Evolutionary conservation across 345 rosid species (phyloP).

Genomic region (Aquilaria malaccensis): DNA sequence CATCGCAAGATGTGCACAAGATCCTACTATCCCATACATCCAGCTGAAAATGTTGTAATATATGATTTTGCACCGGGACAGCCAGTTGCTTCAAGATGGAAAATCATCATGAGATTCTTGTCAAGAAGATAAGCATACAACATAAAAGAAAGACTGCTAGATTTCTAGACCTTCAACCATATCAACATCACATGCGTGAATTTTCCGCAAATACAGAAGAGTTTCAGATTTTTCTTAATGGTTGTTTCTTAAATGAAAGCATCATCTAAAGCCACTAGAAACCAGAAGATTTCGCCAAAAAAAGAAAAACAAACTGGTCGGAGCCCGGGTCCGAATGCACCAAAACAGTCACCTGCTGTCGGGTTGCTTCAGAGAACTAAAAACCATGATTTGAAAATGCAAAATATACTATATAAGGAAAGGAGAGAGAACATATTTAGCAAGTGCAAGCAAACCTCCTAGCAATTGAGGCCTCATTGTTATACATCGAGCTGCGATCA

Average conservation of each 20-base stretch:
- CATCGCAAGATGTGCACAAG: conserved; percentile 79
- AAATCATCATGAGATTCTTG: conserved; percentile 6
- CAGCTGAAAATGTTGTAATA: conserved; percentile 69
- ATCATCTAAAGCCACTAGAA: too few relatives aligned
- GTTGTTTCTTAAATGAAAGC: too few relatives aligned
- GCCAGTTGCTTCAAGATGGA: conserved; percentile 56
- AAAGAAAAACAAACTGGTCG: too few relatives aligned
- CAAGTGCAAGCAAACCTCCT: conserved; percentile 41
- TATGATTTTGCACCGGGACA: conserved; percentile 61
- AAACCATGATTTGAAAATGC: background rate
- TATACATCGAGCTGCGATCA: conserved; percentile 65
- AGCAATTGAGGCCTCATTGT: conserved; percentile 62
- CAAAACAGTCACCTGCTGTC: too few relatives aligned
- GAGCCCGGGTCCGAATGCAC: too few relatives aligned
- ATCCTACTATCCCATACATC: conserved; percentile 89
- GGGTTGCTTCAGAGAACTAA: background rate
- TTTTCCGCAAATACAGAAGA: background rate
- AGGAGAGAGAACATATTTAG: conserved; percentile 1
- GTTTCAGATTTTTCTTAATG: too few relatives aligned
- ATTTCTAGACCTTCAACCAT: background rate
- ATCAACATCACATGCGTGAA: background rate
- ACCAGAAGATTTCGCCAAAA: too few relatives aligned
- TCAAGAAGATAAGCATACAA: background rate
- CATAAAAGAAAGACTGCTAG: background rate
- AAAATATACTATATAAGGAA: background rate